Conservation (phyloP, 768 basidiomycete genomes). For the Suillus discolor region DNA sequence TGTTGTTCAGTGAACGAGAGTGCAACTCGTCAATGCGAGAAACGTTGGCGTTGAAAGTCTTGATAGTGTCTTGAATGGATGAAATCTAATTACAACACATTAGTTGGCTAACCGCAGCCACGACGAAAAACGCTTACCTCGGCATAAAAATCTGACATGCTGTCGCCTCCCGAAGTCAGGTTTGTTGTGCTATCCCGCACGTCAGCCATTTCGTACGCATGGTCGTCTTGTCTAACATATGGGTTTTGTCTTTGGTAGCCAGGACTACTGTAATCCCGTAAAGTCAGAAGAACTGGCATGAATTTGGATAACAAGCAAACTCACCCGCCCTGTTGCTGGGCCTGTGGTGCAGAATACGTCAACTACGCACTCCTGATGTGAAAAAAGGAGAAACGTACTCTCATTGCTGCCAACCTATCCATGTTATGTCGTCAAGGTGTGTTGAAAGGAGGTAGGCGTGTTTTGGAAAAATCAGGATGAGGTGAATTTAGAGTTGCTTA, state of each 20-base stretch:
- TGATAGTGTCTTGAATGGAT: constrained; percentile 70
- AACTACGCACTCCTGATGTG: constrained; percentile 6
- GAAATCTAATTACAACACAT: constrained; percentile 54
- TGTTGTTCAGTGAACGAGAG: constrained; percentile 72
- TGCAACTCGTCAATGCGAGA: constrained; percentile 71
- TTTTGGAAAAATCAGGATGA: not conserved
- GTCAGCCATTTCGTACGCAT: constrained; percentile 70
- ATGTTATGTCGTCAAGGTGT: constrained; percentile 62
- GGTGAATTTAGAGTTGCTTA: not conserved
- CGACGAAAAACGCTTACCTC: constrained; percentile 53
- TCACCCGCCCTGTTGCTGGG: constrained; percentile 64
- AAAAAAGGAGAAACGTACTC: constrained; percentile 46
- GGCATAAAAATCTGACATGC: constrained; percentile 71
- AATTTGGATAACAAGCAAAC: constrained; percentile 41
- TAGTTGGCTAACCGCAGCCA: not conserved
- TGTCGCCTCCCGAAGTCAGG: constrained; percentile 47
- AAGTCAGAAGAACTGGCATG: constrained; percentile 13
- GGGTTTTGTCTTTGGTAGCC: constrained; percentile 49
- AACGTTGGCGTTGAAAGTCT: constrained; percentile 71
- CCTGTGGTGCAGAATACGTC: constrained; percentile 40
- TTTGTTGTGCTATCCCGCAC: constrained; percentile 62
- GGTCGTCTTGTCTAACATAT: constrained; percentile 64
- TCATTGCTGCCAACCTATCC: constrained; percentile 89
- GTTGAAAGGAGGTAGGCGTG: constrained; percentile 21
- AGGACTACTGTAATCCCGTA: constrained; percentile 31